Evolutionary conservation across 2,329 filamentous ascomycete genomes (phyloP), one percentile per base, ranked within the genome.

Genomic region (Colletotrichum liaoningense): DNA sequence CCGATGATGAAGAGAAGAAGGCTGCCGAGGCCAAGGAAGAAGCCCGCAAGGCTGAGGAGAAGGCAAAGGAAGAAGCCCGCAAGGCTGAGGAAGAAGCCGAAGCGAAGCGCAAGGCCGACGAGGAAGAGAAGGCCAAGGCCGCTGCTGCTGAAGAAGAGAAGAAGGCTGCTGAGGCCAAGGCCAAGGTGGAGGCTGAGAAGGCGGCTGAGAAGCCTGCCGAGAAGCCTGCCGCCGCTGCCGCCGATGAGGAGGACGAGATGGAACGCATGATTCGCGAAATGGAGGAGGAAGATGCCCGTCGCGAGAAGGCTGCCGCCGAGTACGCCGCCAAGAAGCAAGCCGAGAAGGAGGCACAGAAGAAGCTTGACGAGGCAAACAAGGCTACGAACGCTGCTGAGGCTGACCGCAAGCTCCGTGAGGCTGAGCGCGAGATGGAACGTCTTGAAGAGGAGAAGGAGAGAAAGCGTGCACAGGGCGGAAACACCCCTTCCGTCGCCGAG

Each of bases 371-470:
- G 7, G 84, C 85, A 56, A 83, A 85, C 76, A 89, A 89, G 76
- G 86, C 85, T 66, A 80, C 82, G 11, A 87, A 85, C 42, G 87
- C 88, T 49, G 90, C 87, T 4, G 88, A 90, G n/a, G 87, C 86
- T 65, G 89, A 92, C 80, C 88, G 87, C 71, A 93, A 92, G 83
- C 89, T 95, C 72, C 90, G 89, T 24, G 93, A 95, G 82, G 89
- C 92, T 74, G 93, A 94, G 80, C 88, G 88, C 24, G 93, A 93
- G 83, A 93, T 92, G 88, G 92, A 93, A 78, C 91, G 90, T 73
- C 84, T 93, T 1, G 93, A 95, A 80, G 93, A 94, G 82, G 93
- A 92, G 81, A 89, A 88, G 77, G 91, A 92, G 80, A 87, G 86
- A 68, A 88, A 88, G 79, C 88, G 88, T 62, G 82, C 83, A 65